phyloP scores from a whole-genome alignment of 78 protist species.

The Dictyostelium citrinum region DNA sequence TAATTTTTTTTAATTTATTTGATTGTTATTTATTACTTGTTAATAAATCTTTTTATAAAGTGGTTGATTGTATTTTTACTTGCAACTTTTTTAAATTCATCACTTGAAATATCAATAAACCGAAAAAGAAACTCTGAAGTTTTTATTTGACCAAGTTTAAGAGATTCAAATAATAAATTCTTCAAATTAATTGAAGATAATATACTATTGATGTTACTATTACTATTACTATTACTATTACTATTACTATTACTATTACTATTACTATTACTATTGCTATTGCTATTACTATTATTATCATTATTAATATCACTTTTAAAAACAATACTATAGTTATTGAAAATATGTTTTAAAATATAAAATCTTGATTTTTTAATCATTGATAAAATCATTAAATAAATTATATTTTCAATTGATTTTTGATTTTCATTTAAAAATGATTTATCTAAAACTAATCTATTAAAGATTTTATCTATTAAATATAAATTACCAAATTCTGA shows the following conservation, averaged over 20 bases:
- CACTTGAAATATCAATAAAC: neutral
- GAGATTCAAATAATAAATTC: neutral
- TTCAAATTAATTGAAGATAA: neutral
- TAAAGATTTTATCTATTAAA: neutral
- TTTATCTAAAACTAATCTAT: neutral
- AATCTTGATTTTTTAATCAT: neutral
- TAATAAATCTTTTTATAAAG: neutral
- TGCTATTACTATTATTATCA: no score
- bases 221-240: neutral
- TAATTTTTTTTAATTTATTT: no score
- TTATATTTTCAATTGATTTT: neutral
- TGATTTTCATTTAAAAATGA: neutral
- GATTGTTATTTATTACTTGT: neutral
- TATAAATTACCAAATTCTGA: neutral
- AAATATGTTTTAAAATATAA: neutral
- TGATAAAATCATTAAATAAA: neutral
- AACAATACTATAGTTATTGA: neutral
- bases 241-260: neutral
- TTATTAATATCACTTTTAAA: neutral
- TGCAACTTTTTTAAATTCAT: neutral
- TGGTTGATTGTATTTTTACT: neutral
- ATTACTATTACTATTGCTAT: neutral
- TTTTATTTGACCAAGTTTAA: neutral
- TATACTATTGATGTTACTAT: neutral
- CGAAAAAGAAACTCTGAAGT: neutral